Base-by-base conservation (phyloP, 164 flowering plant species). In the Santalum album region DNA sequence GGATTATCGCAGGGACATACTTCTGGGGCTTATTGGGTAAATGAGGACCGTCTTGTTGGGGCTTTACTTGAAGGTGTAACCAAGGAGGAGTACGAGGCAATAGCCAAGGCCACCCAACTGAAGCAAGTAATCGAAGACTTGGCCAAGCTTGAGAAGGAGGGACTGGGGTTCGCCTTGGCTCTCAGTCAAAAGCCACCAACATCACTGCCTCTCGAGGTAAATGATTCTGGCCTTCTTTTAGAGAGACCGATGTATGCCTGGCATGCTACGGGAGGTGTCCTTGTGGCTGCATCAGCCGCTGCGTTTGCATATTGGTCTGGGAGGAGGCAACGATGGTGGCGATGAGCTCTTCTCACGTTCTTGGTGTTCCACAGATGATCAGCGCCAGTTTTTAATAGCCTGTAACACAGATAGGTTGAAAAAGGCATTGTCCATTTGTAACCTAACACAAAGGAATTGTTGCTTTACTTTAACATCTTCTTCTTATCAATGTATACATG, bases 271-370 rank as follows among this genome's bases (percentile, higher is more conserved):
- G 87, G 90, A 25, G 95, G 95, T 21, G 94, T 92, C 20, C 18
- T 83, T 25, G 53, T 81, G 25, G 95, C 96, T 49, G 80, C 80
- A 11, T 86, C 98, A 1, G 56, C 88, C 19, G 87, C 95, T 34
- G 86, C 78, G 27, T 88, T 88, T 69, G 98, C 91, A 22, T 86
- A 74, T 36, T 92, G 96, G 96, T 86, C 88, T 59, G 96, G 98
- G 26, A 80, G 78, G 69, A 79, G 73, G 54, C 96, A 89, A 40
- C 66, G 82, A 16, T 76, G 90, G 68, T 86, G 98, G 98, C 87
- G 73, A 80, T 35, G 49, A 46, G 18, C 1, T 12, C 26, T 38
- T 35, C 12, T 25, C 15, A 59, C 53, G 39, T 58, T 48, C 56
- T 24, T 66, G 72, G 64, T 71, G 68, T 65, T 59, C 60, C 62